A percentile compares a stretch with the other conserved stretches of the same genome.
Conservation (phyloP, 345 rosid genomes). For the Capsella bursapastoris region DNA sequence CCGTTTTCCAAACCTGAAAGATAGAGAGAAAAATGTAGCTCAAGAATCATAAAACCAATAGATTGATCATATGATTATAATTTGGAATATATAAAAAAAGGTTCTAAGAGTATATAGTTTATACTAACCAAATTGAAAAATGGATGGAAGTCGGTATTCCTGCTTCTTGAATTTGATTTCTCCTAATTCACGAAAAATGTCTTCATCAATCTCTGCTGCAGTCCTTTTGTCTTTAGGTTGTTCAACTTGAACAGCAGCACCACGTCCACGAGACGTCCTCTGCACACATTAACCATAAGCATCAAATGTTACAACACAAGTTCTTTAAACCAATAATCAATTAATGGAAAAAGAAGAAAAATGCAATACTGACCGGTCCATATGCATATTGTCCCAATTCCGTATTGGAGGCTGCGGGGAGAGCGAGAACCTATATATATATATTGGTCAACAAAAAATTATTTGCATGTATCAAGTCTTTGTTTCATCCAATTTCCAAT, state of each 20-base stretch:
- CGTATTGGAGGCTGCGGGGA: neutral
- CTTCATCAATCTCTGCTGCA: too few species aligned
- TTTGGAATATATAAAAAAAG: neutral
- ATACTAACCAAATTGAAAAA: neutral
- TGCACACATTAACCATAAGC: neutral
- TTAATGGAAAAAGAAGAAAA: neutral
- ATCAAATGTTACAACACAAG: too few species aligned
- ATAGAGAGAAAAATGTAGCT: neutral
- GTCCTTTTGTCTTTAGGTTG: neutral
- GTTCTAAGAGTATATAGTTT: neutral
- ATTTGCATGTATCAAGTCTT: neutral
- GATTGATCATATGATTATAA: neutral
- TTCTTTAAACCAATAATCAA: too few species aligned
- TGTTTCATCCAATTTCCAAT: neutral
- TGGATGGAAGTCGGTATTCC: neutral
- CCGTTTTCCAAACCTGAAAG: neutral
- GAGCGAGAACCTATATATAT: neutral
- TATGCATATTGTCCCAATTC: too few species aligned
- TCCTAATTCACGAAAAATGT: neutral
- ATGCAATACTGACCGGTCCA: neutral
- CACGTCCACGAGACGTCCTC: neutral
- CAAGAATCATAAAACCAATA: neutral
- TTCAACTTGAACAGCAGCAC: neutral
- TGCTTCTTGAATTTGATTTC: too few species aligned
- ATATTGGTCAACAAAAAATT: neutral